Conservation (phyloP, 2,329 filamentous ascomycete genomes). For the Sclerotinia glacialis region DNA sequence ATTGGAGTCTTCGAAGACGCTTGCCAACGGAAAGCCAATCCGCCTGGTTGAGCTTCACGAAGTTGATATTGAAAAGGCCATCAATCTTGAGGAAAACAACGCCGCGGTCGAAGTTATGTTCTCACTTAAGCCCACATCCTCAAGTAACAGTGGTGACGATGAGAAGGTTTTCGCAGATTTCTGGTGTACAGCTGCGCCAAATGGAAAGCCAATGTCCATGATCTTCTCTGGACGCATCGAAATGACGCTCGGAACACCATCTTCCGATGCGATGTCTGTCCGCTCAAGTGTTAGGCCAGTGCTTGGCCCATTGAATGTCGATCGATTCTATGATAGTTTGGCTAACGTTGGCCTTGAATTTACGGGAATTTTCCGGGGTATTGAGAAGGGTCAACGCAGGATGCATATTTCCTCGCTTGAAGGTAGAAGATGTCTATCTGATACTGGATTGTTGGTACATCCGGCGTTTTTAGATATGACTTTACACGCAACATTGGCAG, state of each 20-base stretch:
- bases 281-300: background rate
- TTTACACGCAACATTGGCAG: conserved; percentile 50
- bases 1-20: conserved; percentile 33
- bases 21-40: conserved; percentile 18
- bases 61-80: conserved; percentile 25
- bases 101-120: conserved; percentile 26
- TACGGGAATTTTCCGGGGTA: conserved; percentile 24
- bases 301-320: conserved; percentile 21
- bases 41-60: conserved; percentile 35
- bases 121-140: conserved; percentile 13
- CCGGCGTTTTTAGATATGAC: conserved; percentile 56
- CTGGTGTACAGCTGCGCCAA: conserved; percentile 15
- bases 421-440: background rate
- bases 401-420: conserved; percentile 22
- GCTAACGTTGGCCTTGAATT: conserved; percentile 28
- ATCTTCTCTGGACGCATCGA: conserved; percentile 16
- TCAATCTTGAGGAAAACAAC: conserved; percentile 27
- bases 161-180: conserved; percentile 5
- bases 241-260: conserved; percentile 18
- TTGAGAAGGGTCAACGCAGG: conserved; percentile 23
- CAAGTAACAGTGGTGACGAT: background rate
- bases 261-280: background rate
- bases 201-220: conserved; percentile 8
- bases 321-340: conserved; percentile 28
- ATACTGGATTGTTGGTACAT: conserved; percentile 43